Percentiles rank a stretch among this genome's conserved stretches.
Conservation (phyloP, 306 rosid species). For the Medicago lupulina region DNA sequence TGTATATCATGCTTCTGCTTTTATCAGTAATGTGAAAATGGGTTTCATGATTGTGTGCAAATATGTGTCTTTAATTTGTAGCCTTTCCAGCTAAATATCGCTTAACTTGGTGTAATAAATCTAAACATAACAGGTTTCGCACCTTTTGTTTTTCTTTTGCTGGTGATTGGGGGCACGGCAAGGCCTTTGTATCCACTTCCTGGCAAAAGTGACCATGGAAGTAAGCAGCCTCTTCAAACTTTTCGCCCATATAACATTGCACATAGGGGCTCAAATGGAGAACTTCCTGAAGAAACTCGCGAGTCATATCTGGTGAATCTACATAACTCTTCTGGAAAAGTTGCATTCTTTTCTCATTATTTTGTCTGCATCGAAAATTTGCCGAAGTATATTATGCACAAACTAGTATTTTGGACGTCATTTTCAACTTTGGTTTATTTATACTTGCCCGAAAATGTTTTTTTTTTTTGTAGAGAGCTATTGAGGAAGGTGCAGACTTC, state of each 20-base stretch:
- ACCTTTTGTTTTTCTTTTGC: constrained; percentile 50
- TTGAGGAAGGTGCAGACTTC: constrained; percentile 97
- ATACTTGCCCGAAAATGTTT: constrained; percentile 31
- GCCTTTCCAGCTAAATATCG: constrained; percentile 6
- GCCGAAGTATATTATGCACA: constrained; percentile 11
- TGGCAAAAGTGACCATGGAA: constrained; percentile 43
- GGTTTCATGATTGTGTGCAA: constrained; percentile 15
- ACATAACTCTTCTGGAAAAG: constrained; percentile 22
- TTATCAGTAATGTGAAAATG: constrained; percentile 5
- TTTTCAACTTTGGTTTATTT: constrained; percentile 28
- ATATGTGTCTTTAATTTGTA: background rate
- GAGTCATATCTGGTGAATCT: constrained; percentile 71
- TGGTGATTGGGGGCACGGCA: constrained; percentile 62
- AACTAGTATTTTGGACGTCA: constrained; percentile 6
- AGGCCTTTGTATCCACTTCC: constrained; percentile 80
- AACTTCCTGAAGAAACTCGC: constrained; percentile 88
- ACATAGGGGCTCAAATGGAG: constrained; percentile 96
- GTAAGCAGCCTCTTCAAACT: constrained; percentile 67
- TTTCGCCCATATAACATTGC: constrained; percentile 81
- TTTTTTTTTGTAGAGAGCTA: constrained; percentile 74
- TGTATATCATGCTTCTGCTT: constrained; percentile 2
- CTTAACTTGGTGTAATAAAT: constrained; percentile 14
- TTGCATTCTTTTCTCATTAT: constrained; percentile 14
- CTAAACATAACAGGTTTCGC: constrained; percentile 55
- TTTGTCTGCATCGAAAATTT: constrained; percentile 25